A percentile compares a stretch with the other conserved stretches of the same genome.
Evolutionary conservation across 257 asterid species (phyloP).

Genomic region (Solanum habrochaites): DNA sequence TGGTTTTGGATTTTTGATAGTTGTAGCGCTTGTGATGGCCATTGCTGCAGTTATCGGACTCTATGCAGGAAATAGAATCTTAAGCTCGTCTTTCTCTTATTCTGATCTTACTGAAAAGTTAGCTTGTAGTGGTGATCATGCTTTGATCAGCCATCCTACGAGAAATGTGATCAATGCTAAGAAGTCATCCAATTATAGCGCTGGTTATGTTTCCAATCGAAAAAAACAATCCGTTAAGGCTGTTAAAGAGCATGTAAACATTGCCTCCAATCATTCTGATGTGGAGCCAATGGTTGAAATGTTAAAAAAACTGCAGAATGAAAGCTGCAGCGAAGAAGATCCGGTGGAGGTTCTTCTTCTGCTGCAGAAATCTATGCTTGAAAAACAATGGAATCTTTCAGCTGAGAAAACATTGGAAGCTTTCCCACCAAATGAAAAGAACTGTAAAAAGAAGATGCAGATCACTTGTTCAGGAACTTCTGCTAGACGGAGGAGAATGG

Average conservation of each 20-base stretch:
- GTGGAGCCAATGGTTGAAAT: slow-evolving; percentile 24
- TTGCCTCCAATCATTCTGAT: slow-evolving; percentile 23
- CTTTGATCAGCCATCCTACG: slow-evolving; percentile 16
- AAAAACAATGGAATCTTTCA: slow-evolving; percentile 87
- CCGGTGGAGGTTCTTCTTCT: slow-evolving; percentile 66
- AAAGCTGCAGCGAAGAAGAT: slow-evolving; percentile 16
- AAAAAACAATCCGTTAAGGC: slow-evolving; percentile 35
- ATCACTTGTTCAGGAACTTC: slow-evolving; percentile 58
- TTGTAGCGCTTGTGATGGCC: slow-evolving; percentile 39
- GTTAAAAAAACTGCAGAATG: slow-evolving; percentile 13
- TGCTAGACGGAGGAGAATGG: slow-evolving; percentile 75
- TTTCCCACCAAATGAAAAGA: slow-evolving; percentile 3
- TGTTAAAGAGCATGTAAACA: slow-evolving; percentile 32
- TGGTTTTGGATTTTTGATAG: slow-evolving; percentile 7
- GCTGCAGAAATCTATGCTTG: slow-evolving; percentile 84
- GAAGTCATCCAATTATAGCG: slow-evolving; percentile 24
- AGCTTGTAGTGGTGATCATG: slow-evolving; percentile 16
- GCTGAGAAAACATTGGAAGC: slow-evolving; percentile 7
- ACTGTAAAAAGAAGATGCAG: slow-evolving; percentile 14
- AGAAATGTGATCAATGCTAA: slow-evolving; percentile 29
- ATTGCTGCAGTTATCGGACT: slow-evolving; percentile 71
- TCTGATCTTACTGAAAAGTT: slow-evolving; percentile 58
- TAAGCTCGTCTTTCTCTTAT: slow-evolving; percentile 39
- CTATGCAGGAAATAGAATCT: slow-evolving; percentile 60
- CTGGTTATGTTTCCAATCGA: slow-evolving; percentile 19